Evolutionary conservation across 805 yeast species (phyloP).

Genomic region (Blastobotrys attinorum): DNA sequence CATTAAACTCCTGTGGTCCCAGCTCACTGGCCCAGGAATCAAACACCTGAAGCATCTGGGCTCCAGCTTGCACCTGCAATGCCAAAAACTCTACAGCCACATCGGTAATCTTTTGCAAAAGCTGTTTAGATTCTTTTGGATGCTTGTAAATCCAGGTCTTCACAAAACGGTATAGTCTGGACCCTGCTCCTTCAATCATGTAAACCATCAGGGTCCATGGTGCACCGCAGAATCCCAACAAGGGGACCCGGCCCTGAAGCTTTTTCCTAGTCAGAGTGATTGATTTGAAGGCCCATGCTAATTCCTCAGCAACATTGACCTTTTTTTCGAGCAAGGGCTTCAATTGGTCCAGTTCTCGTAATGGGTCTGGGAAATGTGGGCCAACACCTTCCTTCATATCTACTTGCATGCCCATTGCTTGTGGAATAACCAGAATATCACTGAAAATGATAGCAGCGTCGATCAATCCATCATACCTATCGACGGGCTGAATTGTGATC

Average conservation of each 20-base stretch:
- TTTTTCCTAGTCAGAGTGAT: slow-evolving; percentile 83
- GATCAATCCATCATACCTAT: slow-evolving; percentile 76
- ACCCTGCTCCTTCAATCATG: slow-evolving; percentile 97
- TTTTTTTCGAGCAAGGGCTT: slow-evolving; percentile 36
- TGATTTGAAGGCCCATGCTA: slow-evolving; percentile 94
- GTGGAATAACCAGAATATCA: slow-evolving; percentile 93
- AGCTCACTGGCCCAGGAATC: slow-evolving; percentile 98
- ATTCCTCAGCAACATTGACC: slow-evolving; percentile 63
- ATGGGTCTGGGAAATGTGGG: slow-evolving; percentile 84
- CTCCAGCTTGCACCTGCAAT: slow-evolving; percentile 94
- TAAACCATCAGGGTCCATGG: slow-evolving; percentile 97
- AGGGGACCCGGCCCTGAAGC: slow-evolving; percentile 83
- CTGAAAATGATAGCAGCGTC: slow-evolving; percentile 97
- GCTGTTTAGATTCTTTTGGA: slow-evolving; percentile 60
- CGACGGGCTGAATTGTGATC: slow-evolving; percentile 92
- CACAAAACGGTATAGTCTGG: slow-evolving; percentile 82
- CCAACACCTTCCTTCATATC: slow-evolving; percentile 93
- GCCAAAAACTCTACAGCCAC: slow-evolving; percentile 89
- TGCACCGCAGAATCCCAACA: slow-evolving; percentile 93
- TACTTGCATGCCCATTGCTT: slow-evolving; percentile 95
- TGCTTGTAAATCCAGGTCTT: slow-evolving; percentile 86
- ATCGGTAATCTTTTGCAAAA: slow-evolving; percentile 73
- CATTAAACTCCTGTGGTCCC: slow-evolving; percentile 80
- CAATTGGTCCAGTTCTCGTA: slow-evolving; percentile 67
- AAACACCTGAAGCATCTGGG: slow-evolving; percentile 94